Evolutionary conservation across 2,329 filamentous ascomycete genomes (phyloP), one percentile per base, ranked within the genome.

Genomic region (Thielaviopsis euricoi): DNA sequence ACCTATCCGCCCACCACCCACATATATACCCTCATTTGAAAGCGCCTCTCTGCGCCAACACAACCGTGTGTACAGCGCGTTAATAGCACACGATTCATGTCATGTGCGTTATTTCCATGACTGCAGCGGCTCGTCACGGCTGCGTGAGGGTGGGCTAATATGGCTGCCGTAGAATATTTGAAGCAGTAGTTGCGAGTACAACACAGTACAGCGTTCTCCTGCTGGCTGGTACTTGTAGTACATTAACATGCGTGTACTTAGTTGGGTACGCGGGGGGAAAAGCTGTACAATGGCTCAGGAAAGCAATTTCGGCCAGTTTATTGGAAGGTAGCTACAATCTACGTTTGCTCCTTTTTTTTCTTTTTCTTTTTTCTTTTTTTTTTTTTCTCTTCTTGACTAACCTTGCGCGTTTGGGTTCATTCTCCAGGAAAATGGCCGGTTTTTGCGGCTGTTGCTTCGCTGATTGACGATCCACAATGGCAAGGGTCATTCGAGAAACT

Each of bases 21-120:
- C 59, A 49, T 60, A 2, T 60, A 56, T 60, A 46, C 52, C 12
- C 53, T 60, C 50, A 12, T 56, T 56, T 37, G 56, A 57, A 37
- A 60, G 56, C 56, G 52, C 56, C 51, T 53, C 55, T 43, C 46
- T 15, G 17, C 17, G 13, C 12, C 46, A n/a, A 25, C 43, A 49
- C 19, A n/a, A 12, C 25, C n/a, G 29, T 37, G 15, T 21, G 43
- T 21, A 48, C n/a, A 48, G n/a, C 43, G n/a, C n/a, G 7, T 48
- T 21, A 6, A 48, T 48, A 48, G 21, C 43, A 4, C n/a, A 3
- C 17, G n/a, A 48, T 48, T 21, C 12, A 21, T n/a, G n/a, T n/a
- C 43, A 48, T n/a, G 6, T 48, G n/a, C 21, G 43, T n/a, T 9
- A 48, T 48, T 48, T 48, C n/a, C n/a, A 48, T 21, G 21, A 21